Base-by-base conservation (phyloP, 2,329 filamentous ascomycete genomes). In the Claviceps sp. region DNA sequence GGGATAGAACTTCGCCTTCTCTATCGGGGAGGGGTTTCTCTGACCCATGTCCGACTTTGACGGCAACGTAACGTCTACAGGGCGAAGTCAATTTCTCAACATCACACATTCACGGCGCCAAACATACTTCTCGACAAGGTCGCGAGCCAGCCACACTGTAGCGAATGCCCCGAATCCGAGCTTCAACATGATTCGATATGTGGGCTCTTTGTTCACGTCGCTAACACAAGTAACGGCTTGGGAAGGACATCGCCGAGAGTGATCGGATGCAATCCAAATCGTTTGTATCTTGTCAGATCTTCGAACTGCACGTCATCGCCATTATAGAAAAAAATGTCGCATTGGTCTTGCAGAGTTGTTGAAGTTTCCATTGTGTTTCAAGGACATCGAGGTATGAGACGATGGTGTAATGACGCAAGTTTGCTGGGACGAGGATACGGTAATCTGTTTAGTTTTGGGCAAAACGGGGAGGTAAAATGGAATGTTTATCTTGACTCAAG, bases 141-240 rank as follows among this genome's bases (percentile, higher is more conserved):
- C 24, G 24, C 24, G 24, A 24, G 24, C 24, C 24, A 24, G 49
- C 51, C 54, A 55, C 3, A 55, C 51, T 7, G 48, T 55, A 13
- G 48, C 37, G 38, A 53, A 53, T n/a, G 50, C 44, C 9, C 54
- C 53, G 34, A 6, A 48, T 3, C 54, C 54, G 8, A 55, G 44
- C 37, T 55, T 55, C 24, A 34, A 34, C 20, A 48, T 37, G 40
- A 55, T 51, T 9, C 49, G 54, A 41, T 55, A 52, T 42, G 46
- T 40, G 3, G 48, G 50, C 43, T 44, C 34, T 18, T 24, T 52
- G 9, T 51, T n/a, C 7, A 24, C 18, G 38, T 52, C 47, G 22
- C 47, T 22, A 9, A 50, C 50, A 37, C 53, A 54, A 16, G 24
- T 24, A 6, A 24, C 5, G 24, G 24, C 24, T 24, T 24, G 24